phyloP scores from a whole-genome alignment of 2,329 filamentous ascomycete genomes.

The Trichoderma sp. region DNA sequence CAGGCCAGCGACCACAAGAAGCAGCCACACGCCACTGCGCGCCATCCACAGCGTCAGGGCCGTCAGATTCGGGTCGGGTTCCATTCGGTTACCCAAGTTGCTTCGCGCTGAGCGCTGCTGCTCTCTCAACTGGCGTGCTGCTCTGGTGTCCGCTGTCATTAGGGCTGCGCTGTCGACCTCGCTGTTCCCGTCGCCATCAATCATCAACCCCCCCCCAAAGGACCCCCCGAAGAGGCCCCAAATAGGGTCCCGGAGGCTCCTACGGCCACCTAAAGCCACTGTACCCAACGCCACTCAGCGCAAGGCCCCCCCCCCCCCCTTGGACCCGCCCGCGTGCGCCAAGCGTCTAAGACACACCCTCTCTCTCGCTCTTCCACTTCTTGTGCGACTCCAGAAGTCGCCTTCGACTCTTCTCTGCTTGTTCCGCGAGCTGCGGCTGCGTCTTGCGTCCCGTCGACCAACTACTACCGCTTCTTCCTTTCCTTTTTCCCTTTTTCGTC shows the following conservation, averaged over 20 bases:
- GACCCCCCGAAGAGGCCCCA: not conserved
- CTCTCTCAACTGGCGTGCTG: too few relatives aligned
- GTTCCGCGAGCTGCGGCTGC: slow-evolving; percentile 27
- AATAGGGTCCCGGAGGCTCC: slow-evolving; percentile 1
- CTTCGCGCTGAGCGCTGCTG: too few relatives aligned
- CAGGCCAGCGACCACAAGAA: slow-evolving; percentile 17
- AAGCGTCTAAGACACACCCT: slow-evolving; percentile 28
- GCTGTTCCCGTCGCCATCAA: too few relatives aligned
- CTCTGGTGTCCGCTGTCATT: too few relatives aligned
- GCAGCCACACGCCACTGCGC: slow-evolving; percentile 29
- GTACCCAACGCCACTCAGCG: too few relatives aligned
- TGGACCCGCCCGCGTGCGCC: slow-evolving; percentile 30
- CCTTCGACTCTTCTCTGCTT: slow-evolving; percentile 28
- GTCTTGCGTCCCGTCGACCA: slow-evolving; percentile 24
- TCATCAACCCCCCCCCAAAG: not conserved
- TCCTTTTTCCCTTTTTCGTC: slow-evolving; percentile 25
- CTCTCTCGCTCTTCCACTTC: not conserved
- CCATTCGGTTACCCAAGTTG: too few relatives aligned
- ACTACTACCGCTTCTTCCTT: slow-evolving; percentile 23
- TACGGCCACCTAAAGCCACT: not conserved
- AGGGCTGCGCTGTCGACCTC: too few relatives aligned
- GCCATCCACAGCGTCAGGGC: slow-evolving; percentile 17
- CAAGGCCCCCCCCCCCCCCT: slow-evolving; percentile 19
- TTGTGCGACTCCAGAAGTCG: slow-evolving; percentile 28
- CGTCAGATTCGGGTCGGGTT: slow-evolving; percentile 3